Evolutionary conservation across 2,329 filamentous ascomycete genomes (phyloP), one percentile per base, ranked within the genome.

Genomic region (Fusarium nurragi): DNA sequence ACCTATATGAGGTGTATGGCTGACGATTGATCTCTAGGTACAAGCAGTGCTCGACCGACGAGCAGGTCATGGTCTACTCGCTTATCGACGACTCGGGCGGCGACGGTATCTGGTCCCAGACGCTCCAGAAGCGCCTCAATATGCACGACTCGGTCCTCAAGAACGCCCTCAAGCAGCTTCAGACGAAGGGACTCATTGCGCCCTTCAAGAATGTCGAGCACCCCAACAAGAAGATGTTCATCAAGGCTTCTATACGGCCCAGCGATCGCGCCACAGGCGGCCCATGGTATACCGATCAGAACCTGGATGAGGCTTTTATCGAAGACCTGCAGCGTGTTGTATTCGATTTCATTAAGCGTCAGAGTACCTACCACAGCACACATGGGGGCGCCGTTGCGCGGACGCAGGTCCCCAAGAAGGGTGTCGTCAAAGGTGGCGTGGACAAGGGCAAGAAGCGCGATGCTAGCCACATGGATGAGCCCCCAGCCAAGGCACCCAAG

Each of bases 171-270:
- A 97, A 96, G 80, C 88, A 89, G 64, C 88, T 99, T 62, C 91
- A 96, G 77, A 81, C 84, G 36, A 94, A 93, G 75, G 88, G 88
- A 32, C 88, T 96, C 75, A 93, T 99, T 76, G 91, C 91, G 72
- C 88, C 89, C 56, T 93, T 98, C 79, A 95, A 94, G 79, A 95
- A 90, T 77, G 93, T 97, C 78, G 93, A 97, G 79, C 90, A 91
- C 74, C 92, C 93, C 25, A 91, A 90, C 68, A 91, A 95, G 75
- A 97, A 97, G 79, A 97, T 97, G 86, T 99, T 95, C 83, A 97
- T 99, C 84, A 89, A 97, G 73, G 88, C 90, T 51, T 89, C 90
- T 64, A 86, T 99, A 60, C 87, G 88, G 12, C 94, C 95, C 1
- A 92, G 90, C 51, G 94, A 97, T 63, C 91, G 95, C 62, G 92